Evolutionary conservation across 2,329 filamentous ascomycete genomes (phyloP).

Genomic region (Claviceps purpurea): DNA sequence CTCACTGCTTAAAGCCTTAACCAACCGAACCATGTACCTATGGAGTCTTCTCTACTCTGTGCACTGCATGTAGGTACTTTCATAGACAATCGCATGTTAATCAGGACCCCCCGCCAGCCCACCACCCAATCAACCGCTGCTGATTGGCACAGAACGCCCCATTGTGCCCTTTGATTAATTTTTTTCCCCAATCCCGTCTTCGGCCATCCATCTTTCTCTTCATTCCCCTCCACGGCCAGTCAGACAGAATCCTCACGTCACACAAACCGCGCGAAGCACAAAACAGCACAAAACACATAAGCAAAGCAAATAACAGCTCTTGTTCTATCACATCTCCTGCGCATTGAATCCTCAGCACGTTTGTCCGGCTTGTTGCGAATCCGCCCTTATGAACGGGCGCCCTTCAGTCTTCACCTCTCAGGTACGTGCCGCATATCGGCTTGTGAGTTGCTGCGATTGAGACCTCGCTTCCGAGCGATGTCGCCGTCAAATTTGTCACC

Average conservation of each 20-base stretch:
- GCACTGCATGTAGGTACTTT: too few relatives aligned
- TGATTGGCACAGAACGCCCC: too few relatives aligned
- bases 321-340: slow-evolving; percentile 3
- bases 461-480: neutral
- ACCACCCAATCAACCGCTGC: too few relatives aligned
- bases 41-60: too few relatives aligned
- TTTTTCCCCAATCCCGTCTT: neutral
- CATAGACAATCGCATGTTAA: too few relatives aligned
- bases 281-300: neutral
- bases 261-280: neutral
- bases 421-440: slow-evolving; percentile 34
- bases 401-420: slow-evolving; percentile 77
- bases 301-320: neutral
- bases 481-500: too few relatives aligned
- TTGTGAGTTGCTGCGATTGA: neutral
- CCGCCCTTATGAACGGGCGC: slow-evolving; percentile 77
- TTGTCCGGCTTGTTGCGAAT: slow-evolving; percentile 24
- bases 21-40: too few relatives aligned
- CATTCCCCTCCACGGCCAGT: slow-evolving; percentile 2
- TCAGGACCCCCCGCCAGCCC: too few relatives aligned
- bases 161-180: neutral
- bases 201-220: neutral
- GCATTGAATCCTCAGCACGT: slow-evolving; percentile 8
- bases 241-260: slow-evolving; percentile 4
- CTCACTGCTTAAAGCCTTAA: too few relatives aligned